phyloP scores from a whole-genome alignment of 2,329 filamentous ascomycete genomes.

The Cadophora malorum region DNA sequence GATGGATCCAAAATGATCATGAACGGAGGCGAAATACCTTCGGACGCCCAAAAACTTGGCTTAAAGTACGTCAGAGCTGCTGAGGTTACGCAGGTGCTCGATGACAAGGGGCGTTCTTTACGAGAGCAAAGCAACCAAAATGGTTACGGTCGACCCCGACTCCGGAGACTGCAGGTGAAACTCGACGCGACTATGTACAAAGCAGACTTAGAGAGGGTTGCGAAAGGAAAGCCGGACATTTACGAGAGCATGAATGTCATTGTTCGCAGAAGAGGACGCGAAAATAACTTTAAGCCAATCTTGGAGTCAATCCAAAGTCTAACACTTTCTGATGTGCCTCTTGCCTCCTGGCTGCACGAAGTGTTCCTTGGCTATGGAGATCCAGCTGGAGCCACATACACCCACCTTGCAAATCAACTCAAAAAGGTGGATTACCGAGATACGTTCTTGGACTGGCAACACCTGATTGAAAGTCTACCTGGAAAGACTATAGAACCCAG shows the following conservation, averaged over 20 bases:
- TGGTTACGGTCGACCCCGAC: constrained; percentile 64
- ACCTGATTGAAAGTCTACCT: constrained; percentile 88
- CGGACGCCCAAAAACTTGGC: constrained; percentile 66
- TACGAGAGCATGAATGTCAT: constrained; percentile 88
- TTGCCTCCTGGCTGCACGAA: constrained; percentile 93
- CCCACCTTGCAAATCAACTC: constrained; percentile 78
- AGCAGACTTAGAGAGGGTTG: constrained; percentile 70
- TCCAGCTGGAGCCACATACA: constrained; percentile 85
- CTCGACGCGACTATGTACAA: constrained; percentile 82
- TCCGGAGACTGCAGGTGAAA: constrained; percentile 77
- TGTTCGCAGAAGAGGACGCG: constrained; percentile 79
- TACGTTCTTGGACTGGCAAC: constrained; percentile 95
- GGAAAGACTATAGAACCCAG: constrained; percentile 84
- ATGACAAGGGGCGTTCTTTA: constrained; percentile 80
- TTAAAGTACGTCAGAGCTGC: constrained; percentile 78
- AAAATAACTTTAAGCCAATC: constrained; percentile 97
- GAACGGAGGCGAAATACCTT: constrained; percentile 58
- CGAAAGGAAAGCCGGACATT: constrained; percentile 74
- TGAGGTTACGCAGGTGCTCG: constrained; percentile 83
- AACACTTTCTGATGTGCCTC: constrained; percentile 80
- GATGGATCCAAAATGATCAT: constrained; percentile 55
- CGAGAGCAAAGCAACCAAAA: constrained; percentile 70
- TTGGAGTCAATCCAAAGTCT: constrained; percentile 90
- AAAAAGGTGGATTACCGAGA: constrained; percentile 88
- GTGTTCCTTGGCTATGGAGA: constrained; percentile 98